A percentile compares a stretch with the other conserved stretches of the same genome.
These are phyloP conservation scores for Euryodendron excelsum DNA, from an alignment of 148 eudicot species.

Conservation along the genomic window DNA sequence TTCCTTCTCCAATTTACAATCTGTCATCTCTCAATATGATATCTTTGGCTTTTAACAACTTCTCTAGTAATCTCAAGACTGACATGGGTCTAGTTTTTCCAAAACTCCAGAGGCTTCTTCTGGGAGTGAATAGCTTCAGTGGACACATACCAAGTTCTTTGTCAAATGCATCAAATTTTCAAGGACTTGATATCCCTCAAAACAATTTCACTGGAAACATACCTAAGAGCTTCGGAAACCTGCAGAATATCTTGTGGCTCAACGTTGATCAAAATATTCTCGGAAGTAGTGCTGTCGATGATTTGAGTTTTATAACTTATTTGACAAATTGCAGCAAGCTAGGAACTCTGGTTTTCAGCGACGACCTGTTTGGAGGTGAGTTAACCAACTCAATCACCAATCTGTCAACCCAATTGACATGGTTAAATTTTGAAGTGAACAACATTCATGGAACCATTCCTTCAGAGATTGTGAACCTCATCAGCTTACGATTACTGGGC, in stretches of 20 bases:
- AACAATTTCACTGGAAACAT: slow-evolving; percentile 20
- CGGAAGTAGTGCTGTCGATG: not conserved
- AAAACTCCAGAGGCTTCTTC: not conserved
- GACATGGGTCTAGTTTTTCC: not conserved
- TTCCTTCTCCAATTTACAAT: not conserved
- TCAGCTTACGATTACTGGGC: not conserved
- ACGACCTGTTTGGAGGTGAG: slow-evolving; percentile 9
- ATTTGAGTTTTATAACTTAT: slow-evolving; percentile 11
- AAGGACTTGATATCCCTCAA: not conserved
- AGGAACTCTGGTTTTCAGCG: not conserved
- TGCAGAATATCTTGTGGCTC: slow-evolving; percentile 8
- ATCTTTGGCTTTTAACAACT: not conserved
- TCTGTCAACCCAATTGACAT: slow-evolving; percentile 5
- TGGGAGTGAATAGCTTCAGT: not conserved
- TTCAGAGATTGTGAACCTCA: slow-evolving; percentile 2
- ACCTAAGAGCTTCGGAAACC: slow-evolving; percentile 17
- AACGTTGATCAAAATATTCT: slow-evolving; percentile 14
- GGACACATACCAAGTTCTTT: slow-evolving; percentile 4
- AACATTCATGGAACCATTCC: slow-evolving; percentile 12
- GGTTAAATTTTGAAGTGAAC: not conserved
- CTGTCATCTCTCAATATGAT: not conserved
- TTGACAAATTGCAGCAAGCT: slow-evolving; percentile 20
- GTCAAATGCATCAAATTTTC: not conserved
- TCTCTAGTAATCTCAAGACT: not conserved
- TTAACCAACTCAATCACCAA: slow-evolving; percentile 21